These are phyloP conservation scores for Phytophthora melonis DNA, from an alignment of 352 stramenopile species.

Conservation along the genomic window DNA sequence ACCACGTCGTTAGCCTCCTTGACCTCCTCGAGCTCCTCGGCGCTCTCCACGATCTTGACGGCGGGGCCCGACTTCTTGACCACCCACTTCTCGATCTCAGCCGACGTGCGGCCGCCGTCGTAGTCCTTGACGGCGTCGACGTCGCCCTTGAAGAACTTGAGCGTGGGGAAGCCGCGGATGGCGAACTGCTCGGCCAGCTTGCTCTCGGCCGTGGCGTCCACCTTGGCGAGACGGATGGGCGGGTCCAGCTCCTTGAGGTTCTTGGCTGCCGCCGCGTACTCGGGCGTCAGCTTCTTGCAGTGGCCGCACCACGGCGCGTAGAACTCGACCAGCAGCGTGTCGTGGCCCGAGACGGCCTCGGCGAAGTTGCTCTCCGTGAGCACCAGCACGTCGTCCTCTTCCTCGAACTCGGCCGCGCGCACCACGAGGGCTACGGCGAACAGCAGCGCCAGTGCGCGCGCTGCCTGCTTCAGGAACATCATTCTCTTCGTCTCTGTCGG, in stretches of 20 bases:
- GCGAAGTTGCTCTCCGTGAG: conserved; percentile 94
- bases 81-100: conserved; percentile 92
- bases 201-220: conserved; percentile 89
- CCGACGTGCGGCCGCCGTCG: conserved; percentile 83
- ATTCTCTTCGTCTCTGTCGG: conserved; percentile 30
- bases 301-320: conserved; percentile 96
- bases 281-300: conserved; percentile 93
- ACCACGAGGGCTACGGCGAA: conserved; percentile 56
- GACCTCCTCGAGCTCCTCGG: conserved; percentile 77
- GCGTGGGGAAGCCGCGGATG: conserved; percentile 91
- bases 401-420: conserved; percentile 67
- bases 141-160: conserved; percentile 94
- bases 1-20: conserved; percentile 89
- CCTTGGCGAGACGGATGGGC: conserved; percentile 84
- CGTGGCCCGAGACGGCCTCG: conserved; percentile 81
- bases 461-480: conserved; percentile 74
- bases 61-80: conserved; percentile 93
- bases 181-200: conserved; percentile 84
- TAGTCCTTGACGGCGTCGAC: conserved; percentile 87
- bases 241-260: conserved; percentile 83
- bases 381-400: conserved; percentile 93
- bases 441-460: conserved; percentile 56
- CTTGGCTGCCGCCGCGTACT: conserved; percentile 90
- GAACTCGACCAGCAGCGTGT: conserved; percentile 94
- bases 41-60: conserved; percentile 80